Evolutionary conservation across 1,139 yeast species (phyloP).

Genomic region (Hemisphaericaspora xylanilytica): DNA sequence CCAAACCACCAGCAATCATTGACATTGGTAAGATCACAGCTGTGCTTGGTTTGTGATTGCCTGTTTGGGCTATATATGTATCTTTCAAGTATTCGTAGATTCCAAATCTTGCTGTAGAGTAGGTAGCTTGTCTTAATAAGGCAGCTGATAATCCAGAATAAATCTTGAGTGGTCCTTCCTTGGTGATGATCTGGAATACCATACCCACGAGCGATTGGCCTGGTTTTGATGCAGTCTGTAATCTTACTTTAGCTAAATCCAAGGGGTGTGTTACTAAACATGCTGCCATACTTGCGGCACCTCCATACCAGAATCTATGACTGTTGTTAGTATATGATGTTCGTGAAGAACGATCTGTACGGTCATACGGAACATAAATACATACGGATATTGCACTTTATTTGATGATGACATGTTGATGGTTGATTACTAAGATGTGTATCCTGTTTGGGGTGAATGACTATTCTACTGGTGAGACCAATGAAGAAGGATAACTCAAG

Average conservation of each 20-base stretch:
- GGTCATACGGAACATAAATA: too few species aligned
- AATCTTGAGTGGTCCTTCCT: constrained; percentile 67
- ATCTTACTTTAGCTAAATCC: constrained; percentile 80
- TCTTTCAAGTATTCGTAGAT: constrained; percentile 76
- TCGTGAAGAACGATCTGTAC: neutral
- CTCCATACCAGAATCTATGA: constrained; percentile 45
- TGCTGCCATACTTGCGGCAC: constrained; percentile 67
- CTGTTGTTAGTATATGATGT: constrained; percentile 17
- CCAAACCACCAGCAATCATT: constrained; percentile 79
- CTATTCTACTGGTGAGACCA: too few species aligned
- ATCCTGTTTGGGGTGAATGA: too few species aligned
- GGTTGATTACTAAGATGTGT: too few species aligned
- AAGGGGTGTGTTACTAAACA: constrained; percentile 68
- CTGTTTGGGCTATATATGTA: constrained; percentile 34
- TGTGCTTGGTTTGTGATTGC: constrained; percentile 36
- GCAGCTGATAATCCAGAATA: constrained; percentile 84
- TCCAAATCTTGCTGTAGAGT: constrained; percentile 84
- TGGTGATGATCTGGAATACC: constrained; percentile 54
- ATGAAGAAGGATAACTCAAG: too few species aligned
- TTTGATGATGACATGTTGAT: constrained; percentile 4
- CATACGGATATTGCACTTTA: constrained; percentile 13
- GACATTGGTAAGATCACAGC: constrained; percentile 65
- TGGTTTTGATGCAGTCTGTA: constrained; percentile 69
- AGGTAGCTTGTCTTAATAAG: constrained; percentile 80
- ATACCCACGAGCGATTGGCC: constrained; percentile 62